phyloP scores from a whole-genome alignment of 192 early-diverging fungal genomes.

The Diversispora eburnea region DNA sequence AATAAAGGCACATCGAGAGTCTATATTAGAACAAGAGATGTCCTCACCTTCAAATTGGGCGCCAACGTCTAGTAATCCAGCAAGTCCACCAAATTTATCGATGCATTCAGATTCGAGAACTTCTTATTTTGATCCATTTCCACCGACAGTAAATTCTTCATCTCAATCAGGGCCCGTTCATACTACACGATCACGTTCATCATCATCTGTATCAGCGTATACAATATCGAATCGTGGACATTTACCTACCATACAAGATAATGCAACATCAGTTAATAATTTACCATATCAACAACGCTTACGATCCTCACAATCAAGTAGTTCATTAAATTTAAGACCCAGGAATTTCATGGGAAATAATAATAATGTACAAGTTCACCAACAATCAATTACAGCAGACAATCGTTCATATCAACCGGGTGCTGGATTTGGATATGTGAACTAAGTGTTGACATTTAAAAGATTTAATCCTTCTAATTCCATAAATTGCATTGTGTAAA shows the following conservation, averaged over 20 bases:
- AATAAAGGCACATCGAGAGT: neutral
- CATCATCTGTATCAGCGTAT: conserved; percentile 7
- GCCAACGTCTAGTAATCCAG: neutral
- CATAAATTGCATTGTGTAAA: too few relatives aligned
- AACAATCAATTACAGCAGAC: neutral
- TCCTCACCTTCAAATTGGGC: neutral
- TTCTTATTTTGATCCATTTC: conserved; percentile 26
- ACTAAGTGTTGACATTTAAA: too few relatives aligned
- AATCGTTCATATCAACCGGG: conserved; percentile 8
- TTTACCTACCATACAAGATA: conserved; percentile 25
- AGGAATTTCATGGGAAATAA: neutral
- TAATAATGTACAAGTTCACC: neutral
- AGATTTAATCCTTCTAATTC: too few relatives aligned
- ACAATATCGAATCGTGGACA: neutral
- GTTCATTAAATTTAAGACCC: neutral
- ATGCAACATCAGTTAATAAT: neutral
- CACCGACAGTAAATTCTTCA: neutral
- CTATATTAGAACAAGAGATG: neutral
- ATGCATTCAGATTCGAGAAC: neutral
- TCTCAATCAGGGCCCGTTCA: neutral
- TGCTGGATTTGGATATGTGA: conserved; percentile 13
- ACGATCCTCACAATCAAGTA: conserved; percentile 6
- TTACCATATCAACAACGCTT: neutral
- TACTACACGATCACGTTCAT: conserved; percentile 7
- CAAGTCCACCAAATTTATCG: neutral